phyloP scores from a whole-genome alignment of 2,329 filamentous ascomycete genomes.

The Emmonsiellopsis sp. region DNA sequence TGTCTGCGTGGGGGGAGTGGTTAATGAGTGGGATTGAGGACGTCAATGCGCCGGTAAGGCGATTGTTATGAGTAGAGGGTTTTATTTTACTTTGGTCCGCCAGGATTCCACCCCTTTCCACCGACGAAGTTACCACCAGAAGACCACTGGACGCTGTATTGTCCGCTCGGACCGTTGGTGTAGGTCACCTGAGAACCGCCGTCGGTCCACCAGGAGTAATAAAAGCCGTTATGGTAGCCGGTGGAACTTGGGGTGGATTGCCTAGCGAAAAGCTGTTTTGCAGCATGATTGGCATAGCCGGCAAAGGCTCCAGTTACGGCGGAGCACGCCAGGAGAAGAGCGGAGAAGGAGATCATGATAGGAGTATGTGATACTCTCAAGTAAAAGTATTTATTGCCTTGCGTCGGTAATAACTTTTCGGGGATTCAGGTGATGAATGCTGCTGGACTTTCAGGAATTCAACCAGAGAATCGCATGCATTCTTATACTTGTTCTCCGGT shows the following conservation, averaged over 20 bases:
- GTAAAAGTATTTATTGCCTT: no score
- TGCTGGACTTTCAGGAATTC: no score
- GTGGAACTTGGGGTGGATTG: conserved; percentile 35
- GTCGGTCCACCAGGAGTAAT: conserved; percentile 54
- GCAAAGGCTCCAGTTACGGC: no score
- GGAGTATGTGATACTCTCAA: no score
- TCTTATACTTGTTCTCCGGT: no score
- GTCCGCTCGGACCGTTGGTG: conserved; percentile 45
- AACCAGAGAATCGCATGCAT: no score
- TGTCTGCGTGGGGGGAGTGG: conserved; percentile 22
- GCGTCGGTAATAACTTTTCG: no score
- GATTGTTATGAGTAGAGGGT: not conserved
- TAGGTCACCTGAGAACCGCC: conserved; percentile 44
- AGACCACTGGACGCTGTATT: conserved; percentile 43
- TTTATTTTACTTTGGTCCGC: conserved; percentile 21
- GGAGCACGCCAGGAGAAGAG: no score
- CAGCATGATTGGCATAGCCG: no score
- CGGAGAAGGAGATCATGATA: no score
- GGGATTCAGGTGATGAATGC: no score
- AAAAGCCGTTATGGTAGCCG: conserved; percentile 50
- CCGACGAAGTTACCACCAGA: conserved; percentile 41
- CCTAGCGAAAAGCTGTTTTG: conserved; percentile 5
- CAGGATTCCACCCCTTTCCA: conserved; percentile 44
- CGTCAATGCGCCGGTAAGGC: not conserved
- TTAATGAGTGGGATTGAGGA: not conserved